Evolutionary conservation across 1,139 yeast genomes (phyloP).

Genomic region (Magnusiomyces suaveolens): DNA sequence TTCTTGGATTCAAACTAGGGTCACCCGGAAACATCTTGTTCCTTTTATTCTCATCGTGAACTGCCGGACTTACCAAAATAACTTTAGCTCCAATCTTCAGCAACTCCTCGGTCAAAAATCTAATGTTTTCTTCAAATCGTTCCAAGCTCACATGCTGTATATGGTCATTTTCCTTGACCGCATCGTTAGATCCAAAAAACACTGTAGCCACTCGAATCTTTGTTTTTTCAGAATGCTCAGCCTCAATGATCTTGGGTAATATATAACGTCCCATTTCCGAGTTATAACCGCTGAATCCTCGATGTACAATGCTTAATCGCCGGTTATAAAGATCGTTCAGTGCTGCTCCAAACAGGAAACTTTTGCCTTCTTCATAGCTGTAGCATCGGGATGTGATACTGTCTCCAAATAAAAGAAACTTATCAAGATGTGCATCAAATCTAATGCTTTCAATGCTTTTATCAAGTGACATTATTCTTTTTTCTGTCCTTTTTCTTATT

Average conservation of each 20-base stretch:
- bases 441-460: constrained; percentile 7
- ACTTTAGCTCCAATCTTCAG: constrained; percentile 36
- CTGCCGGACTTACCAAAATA: constrained; percentile 56
- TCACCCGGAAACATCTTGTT: constrained; percentile 15
- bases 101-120: constrained; percentile 35
- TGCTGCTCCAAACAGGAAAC: constrained; percentile 20
- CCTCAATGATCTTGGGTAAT: constrained; percentile 10
- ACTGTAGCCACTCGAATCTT: constrained; percentile 33
- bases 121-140: constrained; percentile 42
- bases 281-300: constrained; percentile 57
- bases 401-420: constrained; percentile 54
- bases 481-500: too few relatives aligned
- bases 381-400: constrained; percentile 47
- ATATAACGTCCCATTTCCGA: constrained; percentile 38
- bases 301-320: constrained; percentile 43
- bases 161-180: constrained; percentile 33
- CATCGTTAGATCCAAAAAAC: constrained; percentile 74
- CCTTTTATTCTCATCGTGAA: constrained; percentile 40
- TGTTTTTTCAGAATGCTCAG: neutral
- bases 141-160: constrained; percentile 48
- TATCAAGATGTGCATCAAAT: constrained; percentile 22
- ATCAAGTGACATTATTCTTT: neutral
- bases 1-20: constrained; percentile 29
- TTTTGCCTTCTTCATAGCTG: constrained; percentile 20
- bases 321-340: constrained; percentile 25